Evolutionary conservation across 805 yeast species (phyloP).

Genomic region (Starmerella vaccinii): DNA sequence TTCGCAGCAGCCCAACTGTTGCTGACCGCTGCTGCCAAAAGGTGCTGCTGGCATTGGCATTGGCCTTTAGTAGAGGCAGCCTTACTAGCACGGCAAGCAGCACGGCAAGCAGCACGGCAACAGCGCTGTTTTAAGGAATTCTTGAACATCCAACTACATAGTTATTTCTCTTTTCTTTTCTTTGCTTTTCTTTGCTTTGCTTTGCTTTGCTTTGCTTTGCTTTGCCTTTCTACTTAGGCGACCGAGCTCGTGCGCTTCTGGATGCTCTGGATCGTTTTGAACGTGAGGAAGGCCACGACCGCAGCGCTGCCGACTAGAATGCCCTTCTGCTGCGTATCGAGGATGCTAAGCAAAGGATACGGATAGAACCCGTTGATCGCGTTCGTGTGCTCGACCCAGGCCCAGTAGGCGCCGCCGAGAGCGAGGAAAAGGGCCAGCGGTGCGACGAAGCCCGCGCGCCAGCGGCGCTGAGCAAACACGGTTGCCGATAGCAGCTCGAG

Average conservation of each 20-base stretch:
- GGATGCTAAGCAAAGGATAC: constrained; percentile 29
- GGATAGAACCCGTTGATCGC: constrained; percentile 29
- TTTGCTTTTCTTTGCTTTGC: neutral
- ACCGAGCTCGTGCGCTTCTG: constrained; percentile 16
- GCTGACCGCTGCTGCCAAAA: no score
- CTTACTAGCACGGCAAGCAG: no score
- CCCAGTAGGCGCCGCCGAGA: constrained; percentile 29
- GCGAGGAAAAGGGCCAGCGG: constrained; percentile 20
- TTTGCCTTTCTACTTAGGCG: neutral
- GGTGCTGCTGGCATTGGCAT: no score
- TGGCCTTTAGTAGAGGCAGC: no score
- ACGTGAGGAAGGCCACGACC: constrained; percentile 19
- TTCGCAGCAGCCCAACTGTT: no score
- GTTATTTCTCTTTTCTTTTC: neutral
- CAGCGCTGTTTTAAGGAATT: no score
- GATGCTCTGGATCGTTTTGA: constrained; percentile 22
- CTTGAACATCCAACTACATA: neutral
- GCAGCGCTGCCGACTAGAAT: constrained; percentile 23
- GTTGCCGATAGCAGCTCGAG: constrained; percentile 26
- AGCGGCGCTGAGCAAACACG: constrained; percentile 22
- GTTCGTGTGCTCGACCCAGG: constrained; percentile 28
- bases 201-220: neutral
- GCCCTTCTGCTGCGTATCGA: constrained; percentile 21
- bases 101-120: no score
- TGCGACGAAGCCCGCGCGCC: constrained; percentile 23